A percentile compares a stretch with the other conserved stretches of the same genome.
These are phyloP conservation scores for Tremellales sp. DNA, from an alignment of 1,284 basidiomycete species.

Conservation along the genomic window DNA sequence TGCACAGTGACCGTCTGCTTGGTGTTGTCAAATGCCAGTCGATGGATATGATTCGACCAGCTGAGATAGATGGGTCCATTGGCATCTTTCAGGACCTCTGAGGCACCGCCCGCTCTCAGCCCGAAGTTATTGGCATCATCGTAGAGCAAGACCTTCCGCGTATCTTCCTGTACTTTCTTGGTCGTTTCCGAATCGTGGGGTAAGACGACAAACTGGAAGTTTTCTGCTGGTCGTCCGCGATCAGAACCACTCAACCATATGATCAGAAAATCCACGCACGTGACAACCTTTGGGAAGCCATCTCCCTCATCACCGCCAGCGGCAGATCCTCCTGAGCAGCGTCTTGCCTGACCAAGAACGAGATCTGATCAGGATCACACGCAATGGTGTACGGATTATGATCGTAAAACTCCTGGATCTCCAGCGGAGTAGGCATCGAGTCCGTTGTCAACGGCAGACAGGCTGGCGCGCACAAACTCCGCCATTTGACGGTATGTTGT, in stretches of 20 bases:
- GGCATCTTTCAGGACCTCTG: conserved; percentile 64
- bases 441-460: conserved; percentile 93
- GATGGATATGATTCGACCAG: conserved; percentile 92
- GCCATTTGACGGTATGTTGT: conserved; percentile 91
- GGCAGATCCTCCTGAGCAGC: conserved; percentile 58
- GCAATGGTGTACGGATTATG: conserved; percentile 57
- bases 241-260: neutral
- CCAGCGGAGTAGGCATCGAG: conserved; percentile 70
- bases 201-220: conserved; percentile 86
- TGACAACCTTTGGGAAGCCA: conserved; percentile 82
- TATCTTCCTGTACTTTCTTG: conserved; percentile 15
- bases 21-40: conserved; percentile 71
- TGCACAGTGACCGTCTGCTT: conserved; percentile 84
- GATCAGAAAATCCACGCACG: conserved; percentile 25
- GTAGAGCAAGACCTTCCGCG: conserved; percentile 58
- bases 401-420: conserved; percentile 73
- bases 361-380: conserved; percentile 45
- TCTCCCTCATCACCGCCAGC: conserved; percentile 82
- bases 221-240: conserved; percentile 58
- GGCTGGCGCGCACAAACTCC: conserved; percentile 71
- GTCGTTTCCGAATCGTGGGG: conserved; percentile 38
- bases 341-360: conserved; percentile 60
- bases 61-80: conserved; percentile 80
- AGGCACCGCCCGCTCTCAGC: conserved; percentile 60
- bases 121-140: conserved; percentile 54